phyloP scores from a whole-genome alignment of 139 green algal genomes.

The Pleodorina starrii region DNA sequence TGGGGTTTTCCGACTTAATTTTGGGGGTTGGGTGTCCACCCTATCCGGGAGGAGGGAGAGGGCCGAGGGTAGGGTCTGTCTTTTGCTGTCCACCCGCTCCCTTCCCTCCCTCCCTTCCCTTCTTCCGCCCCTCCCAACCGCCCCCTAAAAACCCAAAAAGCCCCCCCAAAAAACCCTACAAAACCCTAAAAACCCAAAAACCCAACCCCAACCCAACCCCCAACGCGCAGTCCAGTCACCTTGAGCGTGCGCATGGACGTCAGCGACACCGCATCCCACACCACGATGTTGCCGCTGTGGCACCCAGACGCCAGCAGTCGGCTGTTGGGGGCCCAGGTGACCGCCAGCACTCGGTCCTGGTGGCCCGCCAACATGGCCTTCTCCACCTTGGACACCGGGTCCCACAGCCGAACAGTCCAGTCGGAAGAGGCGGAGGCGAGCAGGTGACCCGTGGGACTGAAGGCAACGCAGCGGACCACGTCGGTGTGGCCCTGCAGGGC shows the following conservation, averaged over 20 bases:
- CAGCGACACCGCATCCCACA: conserved; percentile 47
- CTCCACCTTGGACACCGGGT: conserved; percentile 8
- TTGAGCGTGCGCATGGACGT: background rate
- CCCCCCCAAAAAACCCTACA: too few species aligned
- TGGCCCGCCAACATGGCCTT: conserved; percentile 43
- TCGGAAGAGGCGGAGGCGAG: conserved; percentile 47
- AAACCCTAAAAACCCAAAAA: too few species aligned
- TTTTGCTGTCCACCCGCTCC: too few species aligned
- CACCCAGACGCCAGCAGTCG: conserved; percentile 42
- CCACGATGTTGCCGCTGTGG: conserved; percentile 37
- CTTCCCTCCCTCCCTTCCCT: too few species aligned
- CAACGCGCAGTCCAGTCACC: too few species aligned
- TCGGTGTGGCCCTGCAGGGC: conserved; percentile 49
- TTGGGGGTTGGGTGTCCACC: too few species aligned
- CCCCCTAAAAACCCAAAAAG: too few species aligned
- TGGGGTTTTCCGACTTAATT: too few species aligned
- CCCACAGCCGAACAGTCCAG: conserved; percentile 52
- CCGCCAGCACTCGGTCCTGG: conserved; percentile 44
- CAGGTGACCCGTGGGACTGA: conserved; percentile 44
- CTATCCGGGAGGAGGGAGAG: too few species aligned
- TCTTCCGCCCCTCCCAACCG: too few species aligned
- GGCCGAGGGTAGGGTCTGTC: too few species aligned
- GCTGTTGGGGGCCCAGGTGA: conserved; percentile 37
- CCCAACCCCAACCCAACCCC: background rate
- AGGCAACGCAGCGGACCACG: conserved; percentile 42